Percentiles rank a stretch among this genome's conserved stretches.
phyloP scores from a whole-genome alignment of 441 rosid genomes.

The Mallotus japonicus region DNA sequence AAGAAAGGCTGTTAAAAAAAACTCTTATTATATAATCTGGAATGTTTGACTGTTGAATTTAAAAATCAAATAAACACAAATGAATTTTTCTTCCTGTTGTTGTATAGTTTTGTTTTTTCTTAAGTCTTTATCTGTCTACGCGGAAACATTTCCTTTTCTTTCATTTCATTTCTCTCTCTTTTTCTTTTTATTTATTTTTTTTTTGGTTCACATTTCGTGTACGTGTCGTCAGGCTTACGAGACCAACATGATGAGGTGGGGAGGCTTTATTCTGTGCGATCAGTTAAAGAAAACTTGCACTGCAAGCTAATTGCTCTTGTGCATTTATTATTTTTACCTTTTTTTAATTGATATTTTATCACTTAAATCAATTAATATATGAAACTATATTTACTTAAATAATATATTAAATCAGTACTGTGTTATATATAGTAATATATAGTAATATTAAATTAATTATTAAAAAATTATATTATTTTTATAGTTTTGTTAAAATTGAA shows the following conservation, averaged over 20 bases:
- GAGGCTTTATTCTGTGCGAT: slow-evolving; percentile 31
- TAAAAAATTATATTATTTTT: no score
- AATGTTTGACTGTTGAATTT: no score
- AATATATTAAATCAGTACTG: no score
- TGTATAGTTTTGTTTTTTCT: slow-evolving; percentile 28
- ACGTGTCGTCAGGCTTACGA: slow-evolving; percentile 59
- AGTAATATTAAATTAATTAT: no score
- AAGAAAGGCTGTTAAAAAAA: no score
- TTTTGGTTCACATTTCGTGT: slow-evolving; percentile 44
- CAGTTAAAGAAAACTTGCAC: slow-evolving; percentile 35
- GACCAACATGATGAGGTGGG: slow-evolving; percentile 28
- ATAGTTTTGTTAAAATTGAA: no score
- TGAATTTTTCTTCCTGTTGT: slow-evolving; percentile 21
- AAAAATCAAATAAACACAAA: slow-evolving; percentile 29
- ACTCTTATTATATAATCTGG: no score
- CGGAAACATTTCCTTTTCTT: slow-evolving; percentile 52
- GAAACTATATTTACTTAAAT: neutral
- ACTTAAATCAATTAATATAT: no score
- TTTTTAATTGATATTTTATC: no score
- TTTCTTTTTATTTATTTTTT: neutral
- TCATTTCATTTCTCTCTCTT: slow-evolving; percentile 5
- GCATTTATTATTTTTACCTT: neutral
- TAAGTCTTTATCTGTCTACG: slow-evolving; percentile 73
- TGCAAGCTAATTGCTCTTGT: slow-evolving; percentile 19
- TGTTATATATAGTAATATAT: no score